Base-by-base conservation (phyloP, 1,284 basidiomycete species). In the Ustilago bromivora region DNA sequence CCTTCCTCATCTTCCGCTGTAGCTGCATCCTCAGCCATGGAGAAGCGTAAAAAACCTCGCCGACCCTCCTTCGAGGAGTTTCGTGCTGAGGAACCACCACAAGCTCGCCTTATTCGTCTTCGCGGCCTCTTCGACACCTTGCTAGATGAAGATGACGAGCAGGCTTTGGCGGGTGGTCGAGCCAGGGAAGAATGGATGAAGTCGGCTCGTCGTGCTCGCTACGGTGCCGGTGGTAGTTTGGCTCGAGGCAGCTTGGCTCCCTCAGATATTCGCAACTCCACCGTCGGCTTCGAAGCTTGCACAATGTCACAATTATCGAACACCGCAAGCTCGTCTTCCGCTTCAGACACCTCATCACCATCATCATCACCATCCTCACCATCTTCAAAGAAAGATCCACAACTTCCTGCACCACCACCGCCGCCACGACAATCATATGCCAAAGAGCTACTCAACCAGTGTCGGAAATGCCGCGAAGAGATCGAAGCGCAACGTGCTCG, bases 151-250 rank as follows among this genome's bases (percentile, higher is more conserved):
- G 80, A 84, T 57, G 80, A 82, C 55, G 72, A 77, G 32, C 71
- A 77, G 49, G 83, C 84, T 17, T 61, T 85, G 41, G 84, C 84
- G 2, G 84, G 79, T 12, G 84, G 84, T 1, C 66, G 84, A 38
- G 84, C 84, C 2, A 80, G 82, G 51, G 82, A 85, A 38, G 83
- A 81, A 28, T 85, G 84, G 84, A 81, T 79, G 31, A 78, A 77
- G 53, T 79, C 77, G n/a, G 82, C 84, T 13, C 79, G 80, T 40
- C 68, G 83, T 11, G 84, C 84, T 19, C 64, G 84, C 10, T 84
- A 82, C 51, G 84, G 84, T 34, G 84, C 82, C 5, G 84, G 84
- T 23, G 84, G 84, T 12, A 77, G 69, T 11, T 56, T 83, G 41
- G 82, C 84, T 32, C 64, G 80, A 4, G 83, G 83, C 54, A 82